Base-by-base conservation (phyloP, 345 rosid genomes). In the Salix udensis region DNA sequence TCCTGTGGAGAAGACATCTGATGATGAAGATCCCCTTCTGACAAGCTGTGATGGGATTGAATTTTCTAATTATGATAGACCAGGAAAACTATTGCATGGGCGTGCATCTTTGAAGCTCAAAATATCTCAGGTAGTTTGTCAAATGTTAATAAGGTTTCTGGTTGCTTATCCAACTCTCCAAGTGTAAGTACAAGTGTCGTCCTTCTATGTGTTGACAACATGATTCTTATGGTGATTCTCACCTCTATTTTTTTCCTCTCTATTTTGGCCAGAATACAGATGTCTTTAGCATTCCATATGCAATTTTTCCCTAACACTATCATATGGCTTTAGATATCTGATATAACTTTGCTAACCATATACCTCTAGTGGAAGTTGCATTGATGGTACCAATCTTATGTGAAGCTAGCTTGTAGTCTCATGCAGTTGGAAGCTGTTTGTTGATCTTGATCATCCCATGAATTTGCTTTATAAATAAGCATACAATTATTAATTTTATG, bases 21-120 rank as follows among this genome's bases (percentile, higher is more conserved):
- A 90, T 73, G 89, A 76, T 64, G 94, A 93, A 79, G 86, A 91
- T 74, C 94, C 95, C 4, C 95, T 94, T 79, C 79, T 94, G 85
- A 84, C 86, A 60, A 88, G 88, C 86, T 85, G 68, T 83, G 94
- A 94, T 75, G 98, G 98, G 75, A 79, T 88, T 79, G 97, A 94
- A 66, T 91, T 87, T 83, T 82, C 90, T 72, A 87, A 94, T 61
- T 79, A 65, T 68, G 91, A 90, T 75, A 87, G 85, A 77, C 94
- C 92, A 11, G 82, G 85, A 84, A 88, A 81, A 83, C 64, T 91
- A 72, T 70, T 85, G 81, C 84, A 87, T 8, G 97, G 98, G 48
- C 86, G 85, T n/a, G 91, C 94, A 66, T 88, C 97, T 77, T 90
- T 94, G 75, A 90, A 88, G 84, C 89, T 94, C 77, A 90, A 90